Percentiles rank a stretch among this genome's conserved stretches.
These are phyloP conservation scores for Nicotiana benthamiana DNA, from an alignment of 257 asterid species.

Conservation along the genomic window DNA sequence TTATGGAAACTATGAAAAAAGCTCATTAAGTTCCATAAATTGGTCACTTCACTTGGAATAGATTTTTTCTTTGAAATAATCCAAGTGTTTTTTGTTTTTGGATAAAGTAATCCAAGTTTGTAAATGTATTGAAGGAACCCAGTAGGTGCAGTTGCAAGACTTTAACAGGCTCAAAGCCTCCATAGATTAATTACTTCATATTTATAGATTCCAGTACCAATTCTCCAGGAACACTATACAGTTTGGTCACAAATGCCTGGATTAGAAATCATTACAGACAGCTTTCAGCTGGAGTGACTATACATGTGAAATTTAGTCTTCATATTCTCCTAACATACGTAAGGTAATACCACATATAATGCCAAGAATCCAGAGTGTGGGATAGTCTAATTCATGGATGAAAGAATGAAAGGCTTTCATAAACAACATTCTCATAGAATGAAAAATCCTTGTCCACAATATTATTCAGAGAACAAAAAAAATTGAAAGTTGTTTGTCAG, in stretches of 20 bases:
- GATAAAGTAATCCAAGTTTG: neutral
- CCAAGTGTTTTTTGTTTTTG: neutral
- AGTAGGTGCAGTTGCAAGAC: slow-evolving; percentile 1
- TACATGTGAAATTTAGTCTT: neutral
- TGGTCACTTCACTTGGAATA: neutral
- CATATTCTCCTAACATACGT: neutral
- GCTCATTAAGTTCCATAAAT: neutral
- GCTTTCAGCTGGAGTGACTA: neutral
- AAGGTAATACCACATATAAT: neutral
- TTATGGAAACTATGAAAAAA: neutral
- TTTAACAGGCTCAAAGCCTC: neutral
- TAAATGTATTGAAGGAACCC: neutral
- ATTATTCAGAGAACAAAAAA: neutral
- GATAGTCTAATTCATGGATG: neutral
- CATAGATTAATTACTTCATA: neutral
- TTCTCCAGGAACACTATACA: neutral
- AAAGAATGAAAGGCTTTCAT: neutral
- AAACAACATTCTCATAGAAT: neutral
- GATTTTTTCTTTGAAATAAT: neutral
- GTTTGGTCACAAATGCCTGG: neutral
- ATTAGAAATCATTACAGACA: neutral
- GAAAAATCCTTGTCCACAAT: neutral
- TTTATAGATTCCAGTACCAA: neutral
- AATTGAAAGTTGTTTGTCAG: neutral
- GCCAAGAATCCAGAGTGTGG: neutral